Base-by-base conservation (phyloP, 768 basidiomycete species). In the Phylloporus sp. region DNA sequence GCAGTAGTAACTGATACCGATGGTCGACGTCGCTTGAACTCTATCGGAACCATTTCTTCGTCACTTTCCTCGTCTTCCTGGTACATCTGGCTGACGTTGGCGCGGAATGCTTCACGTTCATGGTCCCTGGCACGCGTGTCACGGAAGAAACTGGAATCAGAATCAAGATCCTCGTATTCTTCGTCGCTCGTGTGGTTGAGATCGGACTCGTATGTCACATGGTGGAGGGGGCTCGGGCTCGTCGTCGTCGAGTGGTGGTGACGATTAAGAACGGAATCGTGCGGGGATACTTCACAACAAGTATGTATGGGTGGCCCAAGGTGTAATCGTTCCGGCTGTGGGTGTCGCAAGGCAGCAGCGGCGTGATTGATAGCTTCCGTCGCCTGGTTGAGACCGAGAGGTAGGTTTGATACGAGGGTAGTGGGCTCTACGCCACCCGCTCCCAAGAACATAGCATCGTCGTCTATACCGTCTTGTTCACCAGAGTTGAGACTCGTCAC, bases 381-480 rank as follows among this genome's bases (percentile, higher is more conserved):
- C 24, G 45, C 56, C 32, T 58, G 59, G 37, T 57, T 58, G n/a
- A 60, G 48, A 21, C 69, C 68, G 33, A 64, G 54, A 17, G 70
- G 66, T 35, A 72, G 56, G 41, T 66, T 66, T 36, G 65, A 65
- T 22, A 67, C 56, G 17, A 66, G 58, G 22, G 66, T 68, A 21
- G 60, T 63, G 20, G 53, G 40, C 15, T 68, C 61, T n/a, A 73
- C 58, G n/a, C 73, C 71, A 40, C 71, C 78, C 22, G 76, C 77
- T 24, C 78, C 78, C 28, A 80, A 64, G 26, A 77, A 72, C 56
- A 77, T 74, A 27, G 76, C 75, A 47, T 77, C 76, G 23, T 78
- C 76, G 53, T 78, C 73, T 34, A 71, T 55, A 50, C 67, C 70
- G 10, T 71, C 76, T 32, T 71, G 69, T 21, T 75, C 74, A 24